Conservation (phyloP, 208 protist genomes). For the Leishmania major region DNA sequence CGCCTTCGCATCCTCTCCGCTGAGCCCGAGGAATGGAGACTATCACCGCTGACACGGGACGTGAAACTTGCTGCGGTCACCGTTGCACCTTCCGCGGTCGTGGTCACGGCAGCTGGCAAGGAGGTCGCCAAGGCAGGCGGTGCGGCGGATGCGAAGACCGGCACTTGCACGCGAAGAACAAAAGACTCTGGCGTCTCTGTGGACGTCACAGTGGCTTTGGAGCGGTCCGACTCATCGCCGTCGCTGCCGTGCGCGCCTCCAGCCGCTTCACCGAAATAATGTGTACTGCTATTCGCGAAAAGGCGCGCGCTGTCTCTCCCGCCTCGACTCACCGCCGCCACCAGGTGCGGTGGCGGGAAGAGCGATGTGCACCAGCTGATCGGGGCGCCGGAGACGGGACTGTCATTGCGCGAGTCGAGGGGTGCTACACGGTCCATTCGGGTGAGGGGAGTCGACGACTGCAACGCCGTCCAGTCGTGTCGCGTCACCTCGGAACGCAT, state of each 20-base stretch:
- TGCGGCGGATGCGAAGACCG: slow-evolving; percentile 17
- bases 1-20: slow-evolving; percentile 4
- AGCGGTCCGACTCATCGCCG: background rate
- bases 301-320: background rate
- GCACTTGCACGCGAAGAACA: slow-evolving; percentile 26
- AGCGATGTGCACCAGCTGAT: background rate
- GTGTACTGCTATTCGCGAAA: background rate
- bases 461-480: slow-evolving; percentile 23
- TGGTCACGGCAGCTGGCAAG: background rate
- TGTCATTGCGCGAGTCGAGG: background rate
- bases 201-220: background rate
- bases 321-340: background rate
- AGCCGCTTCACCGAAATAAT: background rate
- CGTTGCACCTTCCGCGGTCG: background rate
- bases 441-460: slow-evolving; percentile 22
- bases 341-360: background rate
- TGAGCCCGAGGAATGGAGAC: background rate
- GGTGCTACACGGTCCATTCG: slow-evolving; percentile 19
- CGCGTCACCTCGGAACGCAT: slow-evolving; percentile 19
- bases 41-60: background rate
- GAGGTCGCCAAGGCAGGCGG: slow-evolving; percentile 7
- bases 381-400: background rate
- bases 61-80: background rate
- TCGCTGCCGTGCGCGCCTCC: background rate
- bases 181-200: slow-evolving; percentile 9